These are phyloP conservation scores for Phytophthora sp. DNA, from an alignment of 352 stramenopile genomes.

Conservation along the genomic window DNA sequence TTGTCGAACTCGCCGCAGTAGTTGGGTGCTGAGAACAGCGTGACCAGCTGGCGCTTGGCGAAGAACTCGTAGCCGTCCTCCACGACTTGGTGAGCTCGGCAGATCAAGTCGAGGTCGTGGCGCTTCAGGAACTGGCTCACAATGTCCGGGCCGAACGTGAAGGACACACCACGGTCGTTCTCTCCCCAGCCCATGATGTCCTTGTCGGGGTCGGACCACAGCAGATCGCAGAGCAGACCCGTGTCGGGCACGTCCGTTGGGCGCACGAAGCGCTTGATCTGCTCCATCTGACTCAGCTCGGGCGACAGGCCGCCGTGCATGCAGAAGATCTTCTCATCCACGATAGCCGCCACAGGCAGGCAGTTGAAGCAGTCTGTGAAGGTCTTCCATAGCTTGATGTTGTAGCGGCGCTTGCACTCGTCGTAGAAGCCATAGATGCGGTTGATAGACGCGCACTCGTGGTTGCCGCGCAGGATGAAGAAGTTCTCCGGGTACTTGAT, in stretches of 20 bases:
- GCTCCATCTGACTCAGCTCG: constrained; percentile 97
- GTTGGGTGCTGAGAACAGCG: constrained; percentile 99
- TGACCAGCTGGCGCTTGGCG: constrained; percentile 97
- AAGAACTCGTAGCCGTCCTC: constrained; percentile 99
- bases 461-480: constrained; percentile 98
- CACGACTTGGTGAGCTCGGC: constrained; percentile 98
- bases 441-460: constrained; percentile 99
- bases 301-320: constrained; percentile 95
- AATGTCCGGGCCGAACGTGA: constrained; percentile 98
- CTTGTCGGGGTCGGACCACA: constrained; percentile 90
- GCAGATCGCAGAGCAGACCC: constrained; percentile 86
- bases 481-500: constrained; percentile 99
- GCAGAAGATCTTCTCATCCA: constrained; percentile 99
- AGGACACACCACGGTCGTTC: constrained; percentile 98
- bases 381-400: constrained; percentile 93
- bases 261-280: constrained; percentile 94
- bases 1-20: constrained; percentile 99
- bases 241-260: constrained; percentile 89
- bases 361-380: constrained; percentile 99
- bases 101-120: constrained; percentile 98
- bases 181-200: constrained; percentile 95
- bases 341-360: constrained; percentile 95
- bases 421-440: constrained; percentile 99
- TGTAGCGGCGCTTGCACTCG: constrained; percentile 96
- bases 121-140: constrained; percentile 96